Base-by-base conservation (phyloP, 2,329 filamentous ascomycete genomes). In the Cercospora brassicicola region DNA sequence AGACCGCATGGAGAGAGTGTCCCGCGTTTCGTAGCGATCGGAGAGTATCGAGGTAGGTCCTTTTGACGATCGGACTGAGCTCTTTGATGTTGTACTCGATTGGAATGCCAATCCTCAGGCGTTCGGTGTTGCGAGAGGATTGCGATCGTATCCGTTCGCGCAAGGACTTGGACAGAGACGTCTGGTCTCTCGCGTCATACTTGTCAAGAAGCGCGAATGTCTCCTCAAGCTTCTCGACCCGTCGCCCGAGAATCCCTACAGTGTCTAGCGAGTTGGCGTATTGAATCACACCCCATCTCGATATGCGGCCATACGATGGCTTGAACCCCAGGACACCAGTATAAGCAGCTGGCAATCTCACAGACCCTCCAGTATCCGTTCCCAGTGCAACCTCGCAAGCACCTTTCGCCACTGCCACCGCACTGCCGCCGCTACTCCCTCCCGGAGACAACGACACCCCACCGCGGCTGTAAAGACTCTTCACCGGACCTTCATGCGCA, bases 221-320 rank as follows among this genome's bases (percentile, higher is more conserved):
- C 7, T 61, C 59, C 42, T 72, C 69, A 1, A 79, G 86, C 78
- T 67, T 87, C 65, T n/a, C 78, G 0, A 88, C 86, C 3, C 82
- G 82, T 57, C 78, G 81, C 0, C 89, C 88, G 53, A 97, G 73
- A 3, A 97, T 84, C 0, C 94, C 94, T 8, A 97, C 92, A 0
- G 94, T 97, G 77, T 97, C 94, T 8, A 97, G 82, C 1, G 92
- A 96, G 78, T 97, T 97, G 8, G 94, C 94, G 77, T 97, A 97
- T 13, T 93, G 90, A 60, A 97, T 88, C 2, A 97, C 91, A 1
- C 94, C 94, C 83, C 89, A 92, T 67, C 94, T 86, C 55, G 92
- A 96, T 31, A 97, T 79, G 81, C 94, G 86, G 15, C 94, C 94
- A 77, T 97, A 97, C 30, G 91, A 95, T 1, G 94, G 94, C 79